Conservation (phyloP, 768 basidiomycete species). For the Mycena filopes region DNA sequence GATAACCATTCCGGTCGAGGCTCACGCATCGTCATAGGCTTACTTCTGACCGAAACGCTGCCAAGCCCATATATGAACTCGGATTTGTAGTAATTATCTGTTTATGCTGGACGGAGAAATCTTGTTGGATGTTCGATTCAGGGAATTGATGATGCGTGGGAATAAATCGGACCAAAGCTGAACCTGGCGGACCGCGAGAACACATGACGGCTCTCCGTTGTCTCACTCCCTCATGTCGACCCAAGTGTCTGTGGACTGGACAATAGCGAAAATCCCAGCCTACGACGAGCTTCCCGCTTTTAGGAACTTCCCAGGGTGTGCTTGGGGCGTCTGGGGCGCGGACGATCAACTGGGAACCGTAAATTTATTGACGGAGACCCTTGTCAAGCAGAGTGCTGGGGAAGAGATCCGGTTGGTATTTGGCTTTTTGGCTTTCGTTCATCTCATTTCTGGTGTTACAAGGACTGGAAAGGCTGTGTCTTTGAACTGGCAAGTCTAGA, state of each 20-base stretch:
- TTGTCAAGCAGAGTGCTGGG: slow-evolving; percentile 63
- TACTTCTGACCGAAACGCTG: slow-evolving; percentile 14
- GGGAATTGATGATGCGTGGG: no score
- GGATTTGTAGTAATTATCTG: slow-evolving; percentile 1
- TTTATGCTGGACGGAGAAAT: no score
- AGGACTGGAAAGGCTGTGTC: slow-evolving; percentile 68
- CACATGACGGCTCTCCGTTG: neutral
- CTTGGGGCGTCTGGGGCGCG: slow-evolving; percentile 77
- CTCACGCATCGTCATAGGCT: slow-evolving; percentile 4
- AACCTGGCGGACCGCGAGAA: no score
- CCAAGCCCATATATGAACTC: no score
- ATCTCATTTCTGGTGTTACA: neutral
- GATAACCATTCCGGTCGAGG: neutral
- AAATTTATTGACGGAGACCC: slow-evolving; percentile 69
- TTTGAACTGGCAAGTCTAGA: slow-evolving; percentile 72
- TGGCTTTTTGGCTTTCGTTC: neutral
- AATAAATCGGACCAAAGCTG: no score
- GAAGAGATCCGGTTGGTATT: slow-evolving; percentile 66
- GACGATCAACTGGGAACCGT: slow-evolving; percentile 75
- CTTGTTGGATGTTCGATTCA: no score
- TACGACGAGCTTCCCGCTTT: slow-evolving; percentile 51
- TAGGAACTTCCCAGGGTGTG: slow-evolving; percentile 72
- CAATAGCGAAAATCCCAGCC: neutral
- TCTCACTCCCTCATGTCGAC: neutral
- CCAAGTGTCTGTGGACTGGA: slow-evolving; percentile 21